Base-by-base conservation (phyloP, 768 basidiomycete species). In the Coprinopsis strossmayeri region DNA sequence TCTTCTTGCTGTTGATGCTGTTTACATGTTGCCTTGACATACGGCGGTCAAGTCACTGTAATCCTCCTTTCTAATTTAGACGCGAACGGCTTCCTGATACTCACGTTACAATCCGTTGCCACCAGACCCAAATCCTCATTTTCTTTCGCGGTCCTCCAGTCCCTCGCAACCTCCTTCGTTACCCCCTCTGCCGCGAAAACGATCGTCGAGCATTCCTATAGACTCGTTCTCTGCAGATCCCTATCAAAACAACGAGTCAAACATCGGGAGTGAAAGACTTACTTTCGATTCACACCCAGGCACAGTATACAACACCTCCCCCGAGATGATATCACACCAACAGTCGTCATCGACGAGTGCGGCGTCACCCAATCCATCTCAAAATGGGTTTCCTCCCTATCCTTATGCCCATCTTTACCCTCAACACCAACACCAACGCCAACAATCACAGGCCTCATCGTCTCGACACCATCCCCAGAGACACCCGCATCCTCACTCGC, bases 351-450 rank as follows among this genome's bases (percentile, higher is more conserved):
- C 48, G 27, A 23, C 40, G 18, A 23, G 40, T 7, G 24, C 40
- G 5, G 17, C 40, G 3, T 49, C 48, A 18, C 9, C 48, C 4
- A 28, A 11, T 24, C 4, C 21, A 5, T 5, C 37, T 5, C 40
- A 42, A 11, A 26, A 42, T 21, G 48, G 32, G 3, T 43, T 44
- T 24, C 49, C 41, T 7, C 49, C 49, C 1, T 50, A 50, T 37
- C 49, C 49, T 5, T 50, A 50, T 26, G 49, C 49, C 9, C 42
- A 43, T 23, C 42, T 44, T 12, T 45, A 50, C 41, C 41, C 41
- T 2, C 49, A 50, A 24, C 41, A 42, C 18, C 40, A 20, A 17
- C 40, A 45, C 15, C 43, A 5, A 23, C 37, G 18, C 13, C 37
- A 5, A 7, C 7, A 38, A 38, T 21, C n/a, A n/a, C 47, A 48